Evolutionary conservation across 257 asterid species (phyloP).

Genomic region (Solanum clarkiae): DNA sequence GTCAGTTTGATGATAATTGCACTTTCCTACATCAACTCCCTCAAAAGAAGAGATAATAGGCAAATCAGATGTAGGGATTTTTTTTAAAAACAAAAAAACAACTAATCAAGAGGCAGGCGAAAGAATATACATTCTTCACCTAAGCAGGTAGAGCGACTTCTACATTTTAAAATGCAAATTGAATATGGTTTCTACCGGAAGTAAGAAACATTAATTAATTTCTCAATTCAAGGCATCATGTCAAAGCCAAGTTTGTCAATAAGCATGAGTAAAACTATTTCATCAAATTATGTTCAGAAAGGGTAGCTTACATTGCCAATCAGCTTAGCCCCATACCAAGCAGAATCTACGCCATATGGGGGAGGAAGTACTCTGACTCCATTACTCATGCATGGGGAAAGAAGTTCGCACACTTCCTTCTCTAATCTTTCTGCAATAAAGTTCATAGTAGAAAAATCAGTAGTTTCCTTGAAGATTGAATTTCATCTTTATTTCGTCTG

Average conservation of each 20-base stretch:
- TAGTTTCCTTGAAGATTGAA: not conserved
- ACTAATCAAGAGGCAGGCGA: not conserved
- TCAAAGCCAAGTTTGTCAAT: not conserved
- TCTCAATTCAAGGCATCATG: not conserved
- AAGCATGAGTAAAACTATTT: not conserved
- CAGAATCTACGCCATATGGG: conserved; percentile 77
- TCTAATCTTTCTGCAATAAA: conserved; percentile 63
- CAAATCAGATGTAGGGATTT: not conserved
- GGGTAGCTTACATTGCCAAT: conserved; percentile 66
- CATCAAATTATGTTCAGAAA: not conserved
- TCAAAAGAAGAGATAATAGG: not conserved
- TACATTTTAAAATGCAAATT: not conserved
- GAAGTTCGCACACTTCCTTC: conserved; percentile 51
- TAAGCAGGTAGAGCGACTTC: not conserved
- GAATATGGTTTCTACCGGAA: not conserved
- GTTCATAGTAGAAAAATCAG: not conserved
- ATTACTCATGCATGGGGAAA: conserved; percentile 30
- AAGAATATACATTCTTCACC: not conserved
- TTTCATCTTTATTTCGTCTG: not conserved
- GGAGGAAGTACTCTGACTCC: conserved; percentile 82
- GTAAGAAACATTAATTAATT: not conserved
- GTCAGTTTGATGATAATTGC: not conserved
- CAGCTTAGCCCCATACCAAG: conserved; percentile 92
- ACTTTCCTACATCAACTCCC: not conserved
- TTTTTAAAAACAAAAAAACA: not conserved